Base-by-base conservation (phyloP, 768 basidiomycete genomes). In the Tulasnella sp. region DNA sequence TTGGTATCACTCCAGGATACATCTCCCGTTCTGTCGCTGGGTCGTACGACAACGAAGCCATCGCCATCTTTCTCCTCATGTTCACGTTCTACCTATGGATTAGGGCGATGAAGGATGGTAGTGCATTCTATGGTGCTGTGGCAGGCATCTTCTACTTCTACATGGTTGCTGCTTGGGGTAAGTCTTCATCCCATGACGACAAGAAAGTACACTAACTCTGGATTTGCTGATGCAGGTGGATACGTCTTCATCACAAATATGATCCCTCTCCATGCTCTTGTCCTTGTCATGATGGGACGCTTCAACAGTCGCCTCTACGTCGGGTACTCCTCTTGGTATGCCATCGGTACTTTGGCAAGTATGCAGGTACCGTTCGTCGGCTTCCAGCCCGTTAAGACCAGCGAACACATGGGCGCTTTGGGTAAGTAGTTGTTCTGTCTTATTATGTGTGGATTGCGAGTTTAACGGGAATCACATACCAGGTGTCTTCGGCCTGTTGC, bases 161-260 rank as follows among this genome's bases (percentile, higher is more conserved):
- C 79, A 99, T 99, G 96, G 96, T 99, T n/a, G 94, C 96, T 53
- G 96, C 96, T 29, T 99, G 96, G 96, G 96, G 94, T 87, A 66
- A 60, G 80, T 73, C 12, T 49, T 38, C 3, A 25, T 42, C 29
- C 10, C 29, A 34, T n/a, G 29, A 24, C 3, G 34, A 38, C 24
- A 15, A 29, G 0, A 22, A 17, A 34, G 19, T 58, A n/a, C 5
- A 38, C 45, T 52, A 12, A 48, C 66, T 5, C 66, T 45, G 19
- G 25, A 21, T 15, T 31, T 48, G 56, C 59, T 48, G 62, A 10
- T 31, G 10, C 51, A 90, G 89, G 90, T 77, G 92, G 92, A 64
- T 99, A 98, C 73, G 96, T 87, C 0, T 99, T 99, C 78, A 99
- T 99, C 71, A 99, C 96, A 48, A 99, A 99, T 78, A 99, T 99